Conservation (phyloP, 176 grass and related monocot genomes). For the Aechmea fasciata region DNA sequence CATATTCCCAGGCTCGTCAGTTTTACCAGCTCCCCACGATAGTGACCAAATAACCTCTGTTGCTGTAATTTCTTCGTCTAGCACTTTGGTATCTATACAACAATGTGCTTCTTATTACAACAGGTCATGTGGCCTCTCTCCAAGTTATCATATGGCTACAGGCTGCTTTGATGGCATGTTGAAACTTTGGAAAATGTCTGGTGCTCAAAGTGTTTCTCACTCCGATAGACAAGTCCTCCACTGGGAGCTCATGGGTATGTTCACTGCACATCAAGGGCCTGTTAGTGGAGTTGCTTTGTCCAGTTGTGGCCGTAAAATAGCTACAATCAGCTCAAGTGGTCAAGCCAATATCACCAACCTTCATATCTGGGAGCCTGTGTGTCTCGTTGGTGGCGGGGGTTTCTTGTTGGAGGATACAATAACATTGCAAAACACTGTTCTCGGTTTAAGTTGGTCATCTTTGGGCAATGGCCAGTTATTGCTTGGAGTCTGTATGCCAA, state of each 20-base stretch:
- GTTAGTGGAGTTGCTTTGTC: constrained; percentile 52
- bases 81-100: constrained; percentile 38
- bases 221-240: constrained; percentile 29
- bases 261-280: constrained; percentile 47
- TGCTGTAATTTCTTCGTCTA: constrained; percentile 36
- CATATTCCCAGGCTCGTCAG: constrained; percentile 43
- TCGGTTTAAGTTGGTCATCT: constrained; percentile 72
- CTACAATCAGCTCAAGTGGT: constrained; percentile 42
- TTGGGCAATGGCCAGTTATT: constrained; percentile 68
- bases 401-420: constrained; percentile 71
- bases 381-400: constrained; percentile 41
- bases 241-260: constrained; percentile 71
- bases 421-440: constrained; percentile 42
- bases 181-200: constrained; percentile 67
- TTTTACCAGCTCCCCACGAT: constrained; percentile 39
- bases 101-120: constrained; percentile 35
- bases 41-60: constrained; percentile 47
- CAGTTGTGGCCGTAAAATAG: constrained; percentile 57
- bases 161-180: constrained; percentile 63
- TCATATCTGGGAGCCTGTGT: constrained; percentile 81
- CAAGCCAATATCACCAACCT: constrained; percentile 30
- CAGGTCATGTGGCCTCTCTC: constrained; percentile 10
- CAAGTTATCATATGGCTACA: constrained; percentile 72
- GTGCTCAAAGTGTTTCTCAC: constrained; percentile 27
- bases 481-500: constrained; percentile 56